Evolutionary conservation across 2,329 filamentous ascomycete genomes (phyloP).

Genomic region (Penicillium aurantiogriseum): DNA sequence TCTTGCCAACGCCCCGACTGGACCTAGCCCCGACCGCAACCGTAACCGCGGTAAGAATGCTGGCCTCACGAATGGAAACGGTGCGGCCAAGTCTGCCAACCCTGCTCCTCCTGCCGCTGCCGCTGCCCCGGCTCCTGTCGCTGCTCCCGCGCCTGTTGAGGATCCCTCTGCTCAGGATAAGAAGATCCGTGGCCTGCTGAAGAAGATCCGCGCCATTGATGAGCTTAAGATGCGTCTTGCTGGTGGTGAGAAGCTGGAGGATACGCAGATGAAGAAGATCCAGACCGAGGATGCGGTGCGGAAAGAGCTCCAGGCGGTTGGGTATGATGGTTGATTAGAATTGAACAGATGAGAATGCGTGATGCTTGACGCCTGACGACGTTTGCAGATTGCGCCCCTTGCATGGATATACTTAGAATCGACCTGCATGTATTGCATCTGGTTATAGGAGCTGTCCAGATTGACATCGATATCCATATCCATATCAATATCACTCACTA

Average conservation of each 20-base stretch:
- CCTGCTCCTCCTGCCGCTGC: slow-evolving; percentile 33
- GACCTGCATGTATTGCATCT: slow-evolving; percentile 10
- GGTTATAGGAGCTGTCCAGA: slow-evolving; percentile 2
- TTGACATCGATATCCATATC: slow-evolving; percentile 2
- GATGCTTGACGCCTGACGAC: background rate
- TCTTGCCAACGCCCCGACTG: slow-evolving; percentile 24
- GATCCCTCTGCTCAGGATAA: slow-evolving; percentile 76
- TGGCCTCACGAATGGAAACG: slow-evolving; percentile 33
- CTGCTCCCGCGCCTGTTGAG: slow-evolving; percentile 35
- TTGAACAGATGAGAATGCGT: background rate
- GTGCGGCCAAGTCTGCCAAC: slow-evolving; percentile 24
- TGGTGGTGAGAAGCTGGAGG: slow-evolving; percentile 92
- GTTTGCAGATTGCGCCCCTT: slow-evolving; percentile 5
- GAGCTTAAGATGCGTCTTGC: slow-evolving; percentile 96
- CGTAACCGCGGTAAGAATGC: slow-evolving; percentile 40
- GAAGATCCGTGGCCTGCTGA: slow-evolving; percentile 88
- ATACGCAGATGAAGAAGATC: slow-evolving; percentile 99
- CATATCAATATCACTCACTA: background rate
- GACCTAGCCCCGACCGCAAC: slow-evolving; percentile 61
- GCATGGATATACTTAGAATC: slow-evolving; percentile 9
- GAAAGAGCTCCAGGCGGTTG: slow-evolving; percentile 72
- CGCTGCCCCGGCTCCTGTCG: slow-evolving; percentile 21
- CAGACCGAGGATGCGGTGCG: slow-evolving; percentile 79
- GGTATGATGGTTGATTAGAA: slow-evolving; percentile 41
- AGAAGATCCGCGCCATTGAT: slow-evolving; percentile 97